Conservation (phyloP, 129 eudicot species). For the Flaveria bidentis region DNA sequence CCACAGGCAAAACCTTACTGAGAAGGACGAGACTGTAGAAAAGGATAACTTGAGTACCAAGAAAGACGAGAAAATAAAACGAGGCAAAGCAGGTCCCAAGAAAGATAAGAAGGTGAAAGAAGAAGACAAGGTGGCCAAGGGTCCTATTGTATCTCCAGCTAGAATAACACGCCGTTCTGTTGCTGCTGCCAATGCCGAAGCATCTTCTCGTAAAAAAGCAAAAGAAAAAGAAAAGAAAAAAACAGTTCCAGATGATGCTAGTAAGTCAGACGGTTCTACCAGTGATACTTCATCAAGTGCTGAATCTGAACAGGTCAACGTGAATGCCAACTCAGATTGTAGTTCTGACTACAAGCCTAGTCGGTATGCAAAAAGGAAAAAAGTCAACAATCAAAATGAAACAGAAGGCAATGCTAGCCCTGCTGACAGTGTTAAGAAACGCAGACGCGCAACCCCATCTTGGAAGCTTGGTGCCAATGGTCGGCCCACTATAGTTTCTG, state of each 20-base stretch:
- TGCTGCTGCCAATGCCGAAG: conserved; percentile 28
- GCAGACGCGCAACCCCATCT: conserved; percentile 72
- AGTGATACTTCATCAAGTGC: conserved; percentile 36
- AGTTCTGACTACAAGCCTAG: conserved; percentile 42
- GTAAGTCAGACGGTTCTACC: conserved; percentile 35
- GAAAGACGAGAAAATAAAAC: conserved; percentile 27
- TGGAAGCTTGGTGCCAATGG: conserved; percentile 69
- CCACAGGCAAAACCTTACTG: conserved; percentile 47
- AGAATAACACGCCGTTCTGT: conserved; percentile 31
- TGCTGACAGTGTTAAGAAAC: conserved; percentile 71
- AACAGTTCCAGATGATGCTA: conserved; percentile 28
- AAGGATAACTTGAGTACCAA: conserved; percentile 31
- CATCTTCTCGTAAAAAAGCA: conserved; percentile 26
- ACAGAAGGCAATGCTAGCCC: conserved; percentile 48
- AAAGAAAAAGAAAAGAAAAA: neutral
- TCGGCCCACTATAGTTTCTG: conserved; percentile 53
- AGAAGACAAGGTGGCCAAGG: conserved; percentile 28
- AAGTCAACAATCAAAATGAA: conserved; percentile 25
- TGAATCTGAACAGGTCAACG: conserved; percentile 42
- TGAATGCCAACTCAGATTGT: conserved; percentile 34
- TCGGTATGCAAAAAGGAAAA: conserved; percentile 24
- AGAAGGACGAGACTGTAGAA: conserved; percentile 51
- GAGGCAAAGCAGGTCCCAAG: conserved; percentile 29
- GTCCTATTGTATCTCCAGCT: conserved; percentile 31
- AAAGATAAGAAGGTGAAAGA: conserved; percentile 34